Evolutionary conservation across 2,329 filamentous ascomycete species (phyloP).

Genomic region (Nothopassalora personata): DNA sequence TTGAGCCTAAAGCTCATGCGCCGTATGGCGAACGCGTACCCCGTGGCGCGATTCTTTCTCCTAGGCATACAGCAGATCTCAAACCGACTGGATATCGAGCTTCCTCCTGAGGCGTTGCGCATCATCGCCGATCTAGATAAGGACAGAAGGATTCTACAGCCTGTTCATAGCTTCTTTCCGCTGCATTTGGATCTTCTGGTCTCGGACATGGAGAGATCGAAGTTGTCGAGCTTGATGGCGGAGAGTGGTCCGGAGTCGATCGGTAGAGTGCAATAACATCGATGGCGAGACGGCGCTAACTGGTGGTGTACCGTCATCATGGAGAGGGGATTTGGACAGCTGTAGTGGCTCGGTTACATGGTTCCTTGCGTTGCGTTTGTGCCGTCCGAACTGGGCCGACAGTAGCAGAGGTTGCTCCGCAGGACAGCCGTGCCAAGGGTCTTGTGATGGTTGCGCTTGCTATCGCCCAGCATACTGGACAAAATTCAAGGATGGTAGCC

Average conservation of each 20-base stretch:
- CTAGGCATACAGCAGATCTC: slow-evolving; percentile 3
- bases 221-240: background rate
- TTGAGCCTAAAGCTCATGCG: slow-evolving; percentile 8
- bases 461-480: too few relatives aligned
- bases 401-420: too few relatives aligned
- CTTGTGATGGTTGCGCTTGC: too few relatives aligned
- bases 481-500: too few relatives aligned
- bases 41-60: slow-evolving; percentile 2
- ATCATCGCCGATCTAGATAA: background rate
- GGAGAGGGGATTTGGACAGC: background rate
- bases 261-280: background rate
- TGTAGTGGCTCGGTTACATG: background rate
- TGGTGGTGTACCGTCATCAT: background rate
- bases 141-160: background rate
- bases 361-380: too few relatives aligned
- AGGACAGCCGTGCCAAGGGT: too few relatives aligned
- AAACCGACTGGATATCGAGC: background rate
- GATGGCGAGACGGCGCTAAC: background rate
- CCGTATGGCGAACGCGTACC: slow-evolving; percentile 6
- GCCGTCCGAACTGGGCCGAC: too few relatives aligned
- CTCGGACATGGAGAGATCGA: background rate
- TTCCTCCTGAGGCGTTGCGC: background rate
- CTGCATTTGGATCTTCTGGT: background rate
- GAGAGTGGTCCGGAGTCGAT: background rate
- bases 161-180: background rate